Conservation (phyloP, 2,329 filamentous ascomycete genomes). For the Fusarium cicatricum region DNA sequence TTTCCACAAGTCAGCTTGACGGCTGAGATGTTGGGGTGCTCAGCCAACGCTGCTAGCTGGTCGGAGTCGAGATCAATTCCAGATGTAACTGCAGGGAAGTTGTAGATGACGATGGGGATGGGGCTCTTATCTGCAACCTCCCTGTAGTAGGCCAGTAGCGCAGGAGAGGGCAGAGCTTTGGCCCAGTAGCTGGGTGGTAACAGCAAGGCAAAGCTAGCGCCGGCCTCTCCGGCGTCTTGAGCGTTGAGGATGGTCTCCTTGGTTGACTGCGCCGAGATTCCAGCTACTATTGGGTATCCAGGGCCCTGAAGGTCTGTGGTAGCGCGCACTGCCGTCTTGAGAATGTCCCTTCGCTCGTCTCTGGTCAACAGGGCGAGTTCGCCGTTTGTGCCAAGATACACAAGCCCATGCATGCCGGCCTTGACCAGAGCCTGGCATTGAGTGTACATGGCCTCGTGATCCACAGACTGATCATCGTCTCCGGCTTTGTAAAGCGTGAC, state of each 20-base stretch:
- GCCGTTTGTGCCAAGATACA: conserved; percentile 57
- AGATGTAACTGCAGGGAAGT: conserved; percentile 71
- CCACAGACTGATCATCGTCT: conserved; percentile 50
- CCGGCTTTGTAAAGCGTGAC: conserved; percentile 55
- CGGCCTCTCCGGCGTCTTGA: conserved; percentile 70
- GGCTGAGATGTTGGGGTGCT: conserved; percentile 72
- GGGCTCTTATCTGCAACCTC: conserved; percentile 68
- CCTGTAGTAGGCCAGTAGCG: conserved; percentile 71
- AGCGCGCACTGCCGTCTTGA: conserved; percentile 49
- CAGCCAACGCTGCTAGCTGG: conserved; percentile 63
- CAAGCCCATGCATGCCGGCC: conserved; percentile 55
- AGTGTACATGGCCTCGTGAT: conserved; percentile 55
- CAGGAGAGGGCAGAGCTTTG: conserved; percentile 57
- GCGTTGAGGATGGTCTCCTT: conserved; percentile 71
- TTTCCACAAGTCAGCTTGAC: conserved; percentile 75
- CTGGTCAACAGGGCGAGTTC: conserved; percentile 53
- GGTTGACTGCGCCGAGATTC: conserved; percentile 59
- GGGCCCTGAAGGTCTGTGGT: conserved; percentile 47
- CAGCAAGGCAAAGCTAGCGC: conserved; percentile 77
- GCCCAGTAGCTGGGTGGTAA: conserved; percentile 79
- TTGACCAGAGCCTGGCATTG: conserved; percentile 53
- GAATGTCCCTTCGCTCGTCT: conserved; percentile 52
- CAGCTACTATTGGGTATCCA: conserved; percentile 54
- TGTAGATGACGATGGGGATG: conserved; percentile 74
- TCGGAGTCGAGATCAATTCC: conserved; percentile 72